phyloP scores from a whole-genome alignment of 2,329 filamentous ascomycete species.

The Rugonectria rugulosa region DNA sequence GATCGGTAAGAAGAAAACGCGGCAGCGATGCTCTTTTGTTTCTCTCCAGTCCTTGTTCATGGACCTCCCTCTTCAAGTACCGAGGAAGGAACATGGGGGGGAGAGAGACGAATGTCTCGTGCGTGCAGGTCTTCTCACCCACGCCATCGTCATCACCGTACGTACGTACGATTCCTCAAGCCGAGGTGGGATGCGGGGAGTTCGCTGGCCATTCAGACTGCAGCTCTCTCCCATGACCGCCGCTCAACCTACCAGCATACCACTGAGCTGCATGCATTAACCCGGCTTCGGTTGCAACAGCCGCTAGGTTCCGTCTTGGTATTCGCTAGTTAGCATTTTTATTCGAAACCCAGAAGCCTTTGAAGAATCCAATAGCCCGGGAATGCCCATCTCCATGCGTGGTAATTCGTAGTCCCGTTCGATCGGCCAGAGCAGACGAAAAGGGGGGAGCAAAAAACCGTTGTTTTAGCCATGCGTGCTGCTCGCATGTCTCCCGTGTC shows the following conservation, averaged over 20 bases:
- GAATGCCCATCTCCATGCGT: too few species aligned
- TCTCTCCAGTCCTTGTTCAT: background rate
- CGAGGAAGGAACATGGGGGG: background rate
- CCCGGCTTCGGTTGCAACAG: background rate
- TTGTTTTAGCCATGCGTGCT: conserved; percentile 6
- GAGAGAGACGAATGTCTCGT: background rate
- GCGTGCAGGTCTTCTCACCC: background rate
- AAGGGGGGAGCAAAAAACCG: background rate
- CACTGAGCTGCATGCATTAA: conserved; percentile 16
- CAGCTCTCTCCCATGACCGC: conserved; percentile 9
- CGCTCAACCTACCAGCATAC: background rate
- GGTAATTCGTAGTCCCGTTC: background rate
- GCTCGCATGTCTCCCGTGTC: background rate
- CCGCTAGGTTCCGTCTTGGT: background rate
- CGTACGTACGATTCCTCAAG: background rate
- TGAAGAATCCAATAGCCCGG: background rate
- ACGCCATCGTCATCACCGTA: conserved; percentile 15
- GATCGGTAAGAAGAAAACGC: background rate
- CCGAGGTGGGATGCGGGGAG: conserved; percentile 15
- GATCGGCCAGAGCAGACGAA: background rate
- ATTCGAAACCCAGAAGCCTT: background rate
- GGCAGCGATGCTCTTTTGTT: conserved; percentile 1
- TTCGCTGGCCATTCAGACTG: conserved; percentile 8
- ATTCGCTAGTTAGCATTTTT: background rate
- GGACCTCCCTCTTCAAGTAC: conserved; percentile 8